Percentiles rank a stretch among this genome's conserved stretches.
Evolutionary conservation across 129 eudicot genomes (phyloP).

Genomic region (Arctium minus): DNA sequence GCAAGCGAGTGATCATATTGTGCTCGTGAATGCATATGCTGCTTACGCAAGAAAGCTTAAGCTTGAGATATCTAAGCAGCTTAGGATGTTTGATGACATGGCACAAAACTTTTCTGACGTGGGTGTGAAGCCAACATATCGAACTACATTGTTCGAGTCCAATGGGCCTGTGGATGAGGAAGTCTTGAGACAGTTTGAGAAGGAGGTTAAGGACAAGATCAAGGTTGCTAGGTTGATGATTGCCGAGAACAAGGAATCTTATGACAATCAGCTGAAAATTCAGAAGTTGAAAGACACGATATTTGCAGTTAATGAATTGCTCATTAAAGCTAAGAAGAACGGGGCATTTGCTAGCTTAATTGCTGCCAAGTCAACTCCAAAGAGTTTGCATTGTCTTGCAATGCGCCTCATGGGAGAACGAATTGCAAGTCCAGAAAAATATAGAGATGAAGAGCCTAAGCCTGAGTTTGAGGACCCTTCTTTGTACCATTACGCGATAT

Average conservation of each 20-base stretch:
- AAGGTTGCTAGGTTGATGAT: constrained; percentile 73
- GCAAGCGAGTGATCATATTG: constrained; percentile 68
- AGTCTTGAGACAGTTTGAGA: constrained; percentile 81
- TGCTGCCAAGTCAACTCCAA: constrained; percentile 89
- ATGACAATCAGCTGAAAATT: constrained; percentile 86
- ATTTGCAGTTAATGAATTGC: constrained; percentile 83
- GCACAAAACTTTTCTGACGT: constrained; percentile 49
- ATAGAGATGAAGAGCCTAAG: constrained; percentile 69
- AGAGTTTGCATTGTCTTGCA: constrained; percentile 95
- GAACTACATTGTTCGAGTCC: constrained; percentile 51
- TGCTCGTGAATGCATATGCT: constrained; percentile 66
- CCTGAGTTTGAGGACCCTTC: constrained; percentile 85
- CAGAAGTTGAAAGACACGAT: constrained; percentile 92
- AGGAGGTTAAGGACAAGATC: constrained; percentile 88
- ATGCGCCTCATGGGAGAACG: constrained; percentile 95
- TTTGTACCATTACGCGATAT: constrained; percentile 83
- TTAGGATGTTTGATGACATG: constrained; percentile 56
- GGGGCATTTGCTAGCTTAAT: constrained; percentile 79
- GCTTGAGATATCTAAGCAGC: constrained; percentile 64
- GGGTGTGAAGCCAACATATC: constrained; percentile 48
- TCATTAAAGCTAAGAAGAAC: constrained; percentile 74
- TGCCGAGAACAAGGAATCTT: constrained; percentile 75
- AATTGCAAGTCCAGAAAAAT: constrained; percentile 77
- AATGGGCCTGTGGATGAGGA: constrained; percentile 88
- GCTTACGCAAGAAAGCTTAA: constrained; percentile 73